A percentile compares a stretch with the other conserved stretches of the same genome.
Conservation (phyloP, 2,329 filamentous ascomycete genomes). For the Fusarium proliferatum region DNA sequence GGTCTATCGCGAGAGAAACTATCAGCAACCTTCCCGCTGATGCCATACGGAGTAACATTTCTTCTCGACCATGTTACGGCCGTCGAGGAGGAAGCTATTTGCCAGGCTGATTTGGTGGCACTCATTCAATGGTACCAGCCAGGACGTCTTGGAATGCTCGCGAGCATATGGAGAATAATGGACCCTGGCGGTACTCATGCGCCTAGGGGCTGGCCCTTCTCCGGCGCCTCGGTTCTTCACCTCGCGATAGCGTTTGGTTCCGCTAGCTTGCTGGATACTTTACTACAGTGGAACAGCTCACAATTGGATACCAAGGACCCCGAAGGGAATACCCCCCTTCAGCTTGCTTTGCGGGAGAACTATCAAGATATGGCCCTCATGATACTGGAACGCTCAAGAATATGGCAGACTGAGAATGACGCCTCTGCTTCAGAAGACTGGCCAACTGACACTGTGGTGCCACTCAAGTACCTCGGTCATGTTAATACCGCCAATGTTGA, state of each 20-base stretch:
- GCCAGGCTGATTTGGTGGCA: background rate
- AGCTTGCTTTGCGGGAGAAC: background rate
- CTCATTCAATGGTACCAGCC: background rate
- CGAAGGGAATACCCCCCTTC: accelerated
- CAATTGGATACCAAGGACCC: accelerated
- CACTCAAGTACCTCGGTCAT: background rate
- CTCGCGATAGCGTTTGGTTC: accelerated
- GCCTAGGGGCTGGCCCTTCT: background rate
- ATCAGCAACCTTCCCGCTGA: background rate
- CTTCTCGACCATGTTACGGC: accelerated
- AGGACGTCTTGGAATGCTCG: too few relatives aligned
- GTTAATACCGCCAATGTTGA: accelerated
- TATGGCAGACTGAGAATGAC: background rate
- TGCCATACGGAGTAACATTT: background rate
- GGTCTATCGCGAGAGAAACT: accelerated
- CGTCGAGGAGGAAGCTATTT: accelerated
- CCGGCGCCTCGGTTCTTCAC: accelerated
- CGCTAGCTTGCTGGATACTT: accelerated
- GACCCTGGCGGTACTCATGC: background rate
- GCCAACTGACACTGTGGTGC: too few relatives aligned
- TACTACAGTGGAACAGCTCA: accelerated
- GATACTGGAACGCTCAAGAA: background rate
- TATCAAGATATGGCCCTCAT: accelerated
- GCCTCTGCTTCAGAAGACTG: too few relatives aligned
- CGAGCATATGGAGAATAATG: background rate